Conservation (phyloP, 2,329 filamentous ascomycete genomes). For the Conoideocrella luteorostrata region DNA sequence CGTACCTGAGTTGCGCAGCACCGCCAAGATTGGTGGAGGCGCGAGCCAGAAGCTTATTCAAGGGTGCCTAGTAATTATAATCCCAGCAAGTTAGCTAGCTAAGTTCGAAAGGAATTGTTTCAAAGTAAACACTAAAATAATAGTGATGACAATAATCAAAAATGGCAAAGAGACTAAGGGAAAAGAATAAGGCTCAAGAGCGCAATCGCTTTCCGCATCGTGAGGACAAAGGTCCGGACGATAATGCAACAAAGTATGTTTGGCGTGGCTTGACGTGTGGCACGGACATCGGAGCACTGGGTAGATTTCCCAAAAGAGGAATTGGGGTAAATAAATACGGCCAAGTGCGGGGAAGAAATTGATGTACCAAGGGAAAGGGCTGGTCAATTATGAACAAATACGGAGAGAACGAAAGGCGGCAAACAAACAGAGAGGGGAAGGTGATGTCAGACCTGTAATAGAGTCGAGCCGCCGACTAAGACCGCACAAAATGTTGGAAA, state of each 20-base stretch:
- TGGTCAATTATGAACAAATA: not conserved
- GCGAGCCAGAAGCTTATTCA: slow-evolving; percentile 22
- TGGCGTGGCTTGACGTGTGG: not conserved
- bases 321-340: not conserved
- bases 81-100: slow-evolving; percentile 11
- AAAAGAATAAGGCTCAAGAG: no score
- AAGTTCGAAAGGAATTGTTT: not conserved
- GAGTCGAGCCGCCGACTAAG: slow-evolving; percentile 52
- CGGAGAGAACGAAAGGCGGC: not conserved
- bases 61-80: slow-evolving; percentile 19
- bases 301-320: not conserved
- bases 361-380: no score
- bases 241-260: no score
- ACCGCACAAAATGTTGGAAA: slow-evolving; percentile 59
- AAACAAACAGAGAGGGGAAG: not conserved
- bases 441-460: slow-evolving; percentile 43
- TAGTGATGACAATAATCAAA: not conserved
- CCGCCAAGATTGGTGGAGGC: slow-evolving; percentile 17
- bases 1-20: slow-evolving; percentile 22
- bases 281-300: not conserved
- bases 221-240: no score
- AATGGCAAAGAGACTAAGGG: no score
- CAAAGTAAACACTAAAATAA: not conserved
- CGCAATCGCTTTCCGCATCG: no score
- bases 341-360: slow-evolving; percentile 1